Base-by-base conservation (phyloP, 805 yeast genomes). In the Candida suzukii region DNA sequence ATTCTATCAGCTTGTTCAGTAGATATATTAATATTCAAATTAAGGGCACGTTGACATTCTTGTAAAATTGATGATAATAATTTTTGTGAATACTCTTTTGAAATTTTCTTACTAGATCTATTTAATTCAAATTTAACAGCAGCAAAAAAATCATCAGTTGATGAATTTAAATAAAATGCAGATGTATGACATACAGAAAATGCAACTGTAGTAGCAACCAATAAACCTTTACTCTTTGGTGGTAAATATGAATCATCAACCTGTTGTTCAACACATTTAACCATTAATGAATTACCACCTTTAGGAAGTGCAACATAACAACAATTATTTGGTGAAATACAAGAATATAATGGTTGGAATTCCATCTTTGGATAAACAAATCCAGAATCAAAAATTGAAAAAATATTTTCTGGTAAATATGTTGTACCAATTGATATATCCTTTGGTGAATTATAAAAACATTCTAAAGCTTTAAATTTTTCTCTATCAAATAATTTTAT, bases 1-100 rank as follows among this genome's bases (percentile, higher is more conserved):
- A 86, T 66, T 52, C 81, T 80, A 52, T 87, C 96, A 2, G 83
- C 78, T 38, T 80, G 83, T 41, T 86, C 95, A 41, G 78, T 76
- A 8, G 80, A 73, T 37, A 78, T 76, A 53, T 83, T 85, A 41
- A 87, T 68, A 26, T 79, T 76, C 51, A 87, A 80, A 52, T 78
- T 83, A 45, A 88, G 72, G 1, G 93, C 80, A n/a, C 79, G 63
- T 54, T 87, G 95, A 2, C 81, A 70, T 54, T 88, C 95, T 41
- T 74, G 67, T 16, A 83, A 56, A 3, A 82, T 60, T 1, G 73
- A 61, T 9, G 59, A 58, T 51, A 59, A 64, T 30, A 68, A 67
- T 49, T 61, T 53, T 43, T 54, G 54, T 12, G 67, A 52, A 24
- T 52, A 54, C 28, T 46, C 38, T 18, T 56, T 44, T 21, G 55